Base-by-base conservation (phyloP, 2,329 filamentous ascomycete species). In the Elsinoe arachidis region DNA sequence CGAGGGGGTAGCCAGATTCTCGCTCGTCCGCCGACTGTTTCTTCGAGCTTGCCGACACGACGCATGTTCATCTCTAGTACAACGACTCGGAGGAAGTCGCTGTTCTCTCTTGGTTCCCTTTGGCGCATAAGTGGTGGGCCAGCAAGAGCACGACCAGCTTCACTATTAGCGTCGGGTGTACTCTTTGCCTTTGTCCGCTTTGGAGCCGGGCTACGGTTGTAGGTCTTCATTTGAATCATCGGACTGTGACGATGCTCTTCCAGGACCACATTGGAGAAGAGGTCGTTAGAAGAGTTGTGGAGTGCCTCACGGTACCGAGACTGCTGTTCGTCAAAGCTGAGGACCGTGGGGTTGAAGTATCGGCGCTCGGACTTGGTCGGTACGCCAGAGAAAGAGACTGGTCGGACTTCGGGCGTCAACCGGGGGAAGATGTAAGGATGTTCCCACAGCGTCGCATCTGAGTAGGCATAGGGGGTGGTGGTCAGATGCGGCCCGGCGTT, bases 61-160 rank as follows among this genome's bases (percentile, higher is more conserved):
- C 82, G 77, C 82, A 85, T 85, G 67, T 85, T 84, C 81, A 85
- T 84, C 69, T 85, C 82, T 49, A 85, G 73, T 10, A 85, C 82
- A 14, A 84, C 80, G 61, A 85, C 78, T 35, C 82, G 78, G 47
- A 85, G 69, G 66, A 85, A 85, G 64, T 85, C 78, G 61, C 78
- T 74, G 67, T 85, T 85, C 64, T 85, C 82, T 53, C 82, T 74
- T 26, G 80, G 79, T 64, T 85, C 82, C n/a, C 82, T 76, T 62
- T 81, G 80, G 10, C 81, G 78, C 14, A 77, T 73, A 10, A 57
- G 62, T n/a, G 54, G 62, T 11, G 60, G 58, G 14, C 26, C 56
- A 5, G 69, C 70, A 34, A 73, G 65, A 15, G 72, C 70, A 59
- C 72, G 69, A 14, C 74, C 73, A 23, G 73, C 73, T 62, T 77